phyloP scores from a whole-genome alignment of 2,329 filamentous ascomycete species.

The Pestalotiopsis sp. region DNA sequence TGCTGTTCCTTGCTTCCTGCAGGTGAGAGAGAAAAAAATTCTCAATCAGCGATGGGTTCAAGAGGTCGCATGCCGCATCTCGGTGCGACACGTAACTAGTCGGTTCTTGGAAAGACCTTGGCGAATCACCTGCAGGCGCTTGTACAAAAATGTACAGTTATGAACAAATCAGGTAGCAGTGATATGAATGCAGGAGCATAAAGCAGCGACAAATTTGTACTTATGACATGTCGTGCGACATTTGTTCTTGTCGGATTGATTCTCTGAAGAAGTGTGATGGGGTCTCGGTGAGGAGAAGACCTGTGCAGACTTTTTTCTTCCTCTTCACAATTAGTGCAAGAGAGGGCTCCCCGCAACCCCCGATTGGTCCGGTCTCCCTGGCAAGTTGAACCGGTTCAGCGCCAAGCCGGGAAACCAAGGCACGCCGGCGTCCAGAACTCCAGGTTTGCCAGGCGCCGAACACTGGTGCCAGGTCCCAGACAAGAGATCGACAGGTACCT shows the following conservation, averaged over 20 bases:
- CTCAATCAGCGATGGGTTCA: slow-evolving; percentile 3
- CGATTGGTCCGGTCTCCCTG: background rate
- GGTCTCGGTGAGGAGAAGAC: background rate
- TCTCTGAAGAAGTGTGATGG: background rate
- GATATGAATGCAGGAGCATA: background rate
- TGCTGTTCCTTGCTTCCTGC: background rate
- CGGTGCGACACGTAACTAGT: background rate
- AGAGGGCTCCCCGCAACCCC: background rate
- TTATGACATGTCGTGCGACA: slow-evolving; percentile 4
- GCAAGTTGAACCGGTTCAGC: background rate
- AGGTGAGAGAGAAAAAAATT: background rate
- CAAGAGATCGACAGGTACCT: slow-evolving; percentile 6
- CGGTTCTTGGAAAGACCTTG: background rate
- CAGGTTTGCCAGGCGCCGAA: background rate
- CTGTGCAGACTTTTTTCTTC: background rate
- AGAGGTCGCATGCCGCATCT: background rate
- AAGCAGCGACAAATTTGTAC: background rate
- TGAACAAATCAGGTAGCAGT: background rate
- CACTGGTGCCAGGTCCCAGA: background rate
- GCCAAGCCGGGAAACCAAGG: background rate
- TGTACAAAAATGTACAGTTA: slow-evolving; percentile 1
- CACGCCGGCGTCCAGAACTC: background rate
- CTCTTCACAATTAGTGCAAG: background rate
- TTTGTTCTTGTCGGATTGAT: background rate
- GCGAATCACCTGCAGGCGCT: background rate